phyloP scores from a whole-genome alignment of 257 asterid genomes.

The Primulina eburnea region DNA sequence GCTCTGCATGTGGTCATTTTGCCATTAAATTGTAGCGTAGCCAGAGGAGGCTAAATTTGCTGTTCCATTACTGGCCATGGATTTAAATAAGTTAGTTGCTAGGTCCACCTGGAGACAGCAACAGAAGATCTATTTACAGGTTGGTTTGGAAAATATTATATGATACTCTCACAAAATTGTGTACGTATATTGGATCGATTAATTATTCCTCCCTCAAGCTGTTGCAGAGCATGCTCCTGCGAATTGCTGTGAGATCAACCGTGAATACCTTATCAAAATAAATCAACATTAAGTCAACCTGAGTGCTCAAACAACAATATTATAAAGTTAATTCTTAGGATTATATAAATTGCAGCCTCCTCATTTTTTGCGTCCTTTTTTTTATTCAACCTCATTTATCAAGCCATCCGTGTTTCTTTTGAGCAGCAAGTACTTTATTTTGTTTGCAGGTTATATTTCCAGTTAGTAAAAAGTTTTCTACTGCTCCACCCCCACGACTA shows the following conservation, averaged over 20 bases:
- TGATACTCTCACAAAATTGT: slow-evolving; percentile 1
- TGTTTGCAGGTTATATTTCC: slow-evolving; percentile 73
- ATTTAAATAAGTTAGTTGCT: slow-evolving; percentile 69
- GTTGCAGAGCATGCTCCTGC: not conserved
- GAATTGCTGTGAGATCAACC: not conserved
- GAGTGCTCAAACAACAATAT: slow-evolving; percentile 1
- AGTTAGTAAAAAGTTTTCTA: slow-evolving; percentile 58
- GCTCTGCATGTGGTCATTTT: slow-evolving; percentile 33
- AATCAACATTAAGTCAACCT: not conserved
- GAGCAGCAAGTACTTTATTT: slow-evolving; percentile 11
- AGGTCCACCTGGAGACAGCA: slow-evolving; percentile 79
- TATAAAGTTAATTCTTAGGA: not conserved
- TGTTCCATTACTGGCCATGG: slow-evolving; percentile 79
- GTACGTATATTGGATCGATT: not conserved
- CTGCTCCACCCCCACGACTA: slow-evolving; percentile 71
- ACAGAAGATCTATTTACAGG: slow-evolving; percentile 90
- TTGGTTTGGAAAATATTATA: slow-evolving; percentile 27
- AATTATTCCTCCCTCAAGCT: slow-evolving; percentile 18
- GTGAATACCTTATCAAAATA: slow-evolving; percentile 9
- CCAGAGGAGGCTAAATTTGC: slow-evolving; percentile 91
- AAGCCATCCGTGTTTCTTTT: slow-evolving; percentile 14
- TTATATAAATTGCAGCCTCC: slow-evolving; percentile 2
- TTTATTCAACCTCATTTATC: slow-evolving; percentile 13
- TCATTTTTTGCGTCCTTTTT: not conserved
- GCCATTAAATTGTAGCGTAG: slow-evolving; percentile 58